Percentiles rank a stretch among this genome's conserved stretches.
These are phyloP conservation scores for Paramyrothecium sp. DNA, from an alignment of 2,329 filamentous ascomycete species.

Conservation along the genomic window DNA sequence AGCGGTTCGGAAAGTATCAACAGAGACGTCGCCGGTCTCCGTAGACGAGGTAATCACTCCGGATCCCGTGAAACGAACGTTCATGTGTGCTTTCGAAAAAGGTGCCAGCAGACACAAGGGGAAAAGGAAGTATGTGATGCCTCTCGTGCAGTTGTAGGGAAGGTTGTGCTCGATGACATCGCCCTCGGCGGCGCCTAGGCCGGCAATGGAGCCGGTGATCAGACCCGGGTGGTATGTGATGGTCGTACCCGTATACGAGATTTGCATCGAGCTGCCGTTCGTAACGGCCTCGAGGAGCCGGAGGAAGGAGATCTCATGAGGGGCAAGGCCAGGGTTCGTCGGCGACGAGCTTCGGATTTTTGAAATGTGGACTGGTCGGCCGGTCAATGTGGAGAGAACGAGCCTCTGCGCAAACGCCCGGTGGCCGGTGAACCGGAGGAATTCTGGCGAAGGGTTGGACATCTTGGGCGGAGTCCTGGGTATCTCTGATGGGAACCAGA, in stretches of 20 bases:
- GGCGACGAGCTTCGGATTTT: constrained; percentile 87
- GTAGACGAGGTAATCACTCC: constrained; percentile 92
- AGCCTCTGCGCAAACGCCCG: constrained; percentile 80
- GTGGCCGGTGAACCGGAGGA: constrained; percentile 79
- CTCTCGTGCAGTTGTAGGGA: constrained; percentile 72
- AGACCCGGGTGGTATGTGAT: constrained; percentile 89
- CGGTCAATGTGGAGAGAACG: constrained; percentile 86
- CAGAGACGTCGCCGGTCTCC: constrained; percentile 79
- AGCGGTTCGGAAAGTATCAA: constrained; percentile 91
- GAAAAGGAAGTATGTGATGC: constrained; percentile 88
- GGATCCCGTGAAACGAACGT: constrained; percentile 83
- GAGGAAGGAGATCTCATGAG: constrained; percentile 93
- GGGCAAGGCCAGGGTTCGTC: constrained; percentile 82
- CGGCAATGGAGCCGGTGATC: constrained; percentile 80
- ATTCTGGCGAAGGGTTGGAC: constrained; percentile 48
- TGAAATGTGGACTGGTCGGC: constrained; percentile 85
- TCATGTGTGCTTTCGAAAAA: constrained; percentile 88
- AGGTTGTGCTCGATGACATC: constrained; percentile 81
- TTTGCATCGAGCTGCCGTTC: constrained; percentile 92
- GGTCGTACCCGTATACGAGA: constrained; percentile 93
- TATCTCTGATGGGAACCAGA: constrained; percentile 8
- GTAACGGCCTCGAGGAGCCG: constrained; percentile 92
- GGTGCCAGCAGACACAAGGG: constrained; percentile 88
- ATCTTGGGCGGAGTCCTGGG: constrained; percentile 29
- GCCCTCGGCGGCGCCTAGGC: constrained; percentile 66